These are phyloP conservation scores for Candida hungchunana DNA, from an alignment of 805 yeast genomes.

Conservation along the genomic window DNA sequence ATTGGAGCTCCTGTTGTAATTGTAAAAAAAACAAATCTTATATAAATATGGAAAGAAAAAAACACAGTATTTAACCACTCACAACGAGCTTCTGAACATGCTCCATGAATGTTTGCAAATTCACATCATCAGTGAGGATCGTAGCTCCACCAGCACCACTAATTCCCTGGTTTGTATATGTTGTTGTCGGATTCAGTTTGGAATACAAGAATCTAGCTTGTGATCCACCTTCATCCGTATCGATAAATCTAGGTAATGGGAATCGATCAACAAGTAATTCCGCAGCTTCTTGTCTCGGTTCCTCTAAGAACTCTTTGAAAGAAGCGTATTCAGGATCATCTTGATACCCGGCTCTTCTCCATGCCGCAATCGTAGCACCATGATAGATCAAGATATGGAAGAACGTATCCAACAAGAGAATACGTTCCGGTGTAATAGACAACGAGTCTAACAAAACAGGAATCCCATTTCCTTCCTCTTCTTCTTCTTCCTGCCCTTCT, in stretches of 20 bases:
- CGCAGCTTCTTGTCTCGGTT: conserved; percentile 63
- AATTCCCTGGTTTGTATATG: conserved; percentile 38
- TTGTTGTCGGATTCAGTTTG: conserved; percentile 62
- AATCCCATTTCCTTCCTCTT: conserved; percentile 43
- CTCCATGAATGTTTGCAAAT: conserved; percentile 30
- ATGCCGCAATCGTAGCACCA: conserved; percentile 61
- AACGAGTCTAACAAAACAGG: conserved; percentile 62
- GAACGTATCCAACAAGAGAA: conserved; percentile 60
- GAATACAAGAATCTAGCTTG: conserved; percentile 71
- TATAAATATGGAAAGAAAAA: no score
- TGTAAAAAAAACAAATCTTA: no score
- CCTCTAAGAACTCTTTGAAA: conserved; percentile 54
- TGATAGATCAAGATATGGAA: conserved; percentile 66
- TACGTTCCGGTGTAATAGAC: conserved; percentile 53
- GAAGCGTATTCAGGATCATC: conserved; percentile 55
- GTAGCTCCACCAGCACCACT: conserved; percentile 37
- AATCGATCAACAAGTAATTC: conserved; percentile 60
- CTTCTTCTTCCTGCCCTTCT: conserved; percentile 56
- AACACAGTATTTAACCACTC: not conserved
- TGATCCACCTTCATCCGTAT: conserved; percentile 72
- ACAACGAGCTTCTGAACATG: conserved; percentile 29
- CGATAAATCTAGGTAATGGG: conserved; percentile 69
- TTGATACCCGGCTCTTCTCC: conserved; percentile 64
- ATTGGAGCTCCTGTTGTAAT: conserved; percentile 79
- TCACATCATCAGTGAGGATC: conserved; percentile 49